Percentiles rank a stretch among this genome's conserved stretches.
Conservation (phyloP, 768 basidiomycete genomes). For the Butyriboletus loyo region DNA sequence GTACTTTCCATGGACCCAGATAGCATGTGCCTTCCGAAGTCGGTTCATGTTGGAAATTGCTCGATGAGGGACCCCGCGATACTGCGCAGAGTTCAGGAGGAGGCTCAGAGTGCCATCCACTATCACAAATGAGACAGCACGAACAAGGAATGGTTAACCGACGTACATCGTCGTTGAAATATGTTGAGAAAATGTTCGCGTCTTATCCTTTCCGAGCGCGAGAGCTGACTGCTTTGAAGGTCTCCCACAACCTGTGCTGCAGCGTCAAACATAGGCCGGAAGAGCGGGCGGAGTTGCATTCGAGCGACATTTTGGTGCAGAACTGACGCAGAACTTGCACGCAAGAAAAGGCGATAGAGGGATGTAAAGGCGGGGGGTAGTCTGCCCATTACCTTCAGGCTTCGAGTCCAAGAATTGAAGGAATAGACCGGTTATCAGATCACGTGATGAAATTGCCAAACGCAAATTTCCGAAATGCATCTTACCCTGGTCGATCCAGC, state of each 20-base stretch:
- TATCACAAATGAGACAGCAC: conserved; percentile 29
- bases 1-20: conserved; percentile 24
- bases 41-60: conserved; percentile 50
- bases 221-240: conserved; percentile 33
- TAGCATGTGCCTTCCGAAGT: conserved; percentile 31
- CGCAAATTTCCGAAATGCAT: not conserved
- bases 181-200: conserved; percentile 42
- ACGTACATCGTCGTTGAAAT: conserved; percentile 58
- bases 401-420: not conserved
- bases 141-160: not conserved
- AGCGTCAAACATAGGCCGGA: conserved; percentile 53
- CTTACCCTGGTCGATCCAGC: conserved; percentile 5
- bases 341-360: conserved; percentile 58
- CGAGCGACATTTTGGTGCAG: conserved; percentile 47
- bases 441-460: conserved; percentile 11
- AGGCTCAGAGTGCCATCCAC: conserved; percentile 68
- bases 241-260: conserved; percentile 44
- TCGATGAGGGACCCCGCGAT: conserved; percentile 60
- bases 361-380: conserved; percentile 46
- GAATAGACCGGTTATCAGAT: not conserved
- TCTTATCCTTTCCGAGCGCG: conserved; percentile 27
- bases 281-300: conserved; percentile 45
- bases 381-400: not conserved
- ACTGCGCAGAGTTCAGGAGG: conserved; percentile 57
- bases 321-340: conserved; percentile 55